Evolutionary conservation across 257 asterid species (phyloP), one percentile per base, ranked within the genome.

Genomic region (Solanum bulbocastanum): DNA sequence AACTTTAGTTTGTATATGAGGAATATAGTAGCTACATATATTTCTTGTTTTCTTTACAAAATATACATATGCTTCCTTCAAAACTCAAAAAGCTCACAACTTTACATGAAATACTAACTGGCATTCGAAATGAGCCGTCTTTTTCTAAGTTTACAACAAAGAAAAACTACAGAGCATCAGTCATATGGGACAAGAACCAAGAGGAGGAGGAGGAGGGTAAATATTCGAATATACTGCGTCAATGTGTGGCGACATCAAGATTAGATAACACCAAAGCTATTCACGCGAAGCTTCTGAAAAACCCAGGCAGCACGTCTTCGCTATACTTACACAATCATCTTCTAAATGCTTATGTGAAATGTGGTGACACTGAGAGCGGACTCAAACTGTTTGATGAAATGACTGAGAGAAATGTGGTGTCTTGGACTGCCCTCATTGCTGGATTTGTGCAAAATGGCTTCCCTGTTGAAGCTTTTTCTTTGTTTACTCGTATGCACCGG

Each of bases 391-490:
- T 95, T 33, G 96, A 93, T 2, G 96, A 93, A 93, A 93, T 95
- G 96, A 92, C 96, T 8, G 91, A 87, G 10, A 93, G 82, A 89
- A 95, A 95, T 65, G 94, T 95, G 3, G 94, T 94, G 23, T 92
- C 96, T 2, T 95, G 97, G 98, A 94, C 98, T 2, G 92, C 94
- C 65, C 94, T 93, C 87, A 90, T 95, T 88, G 94, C 98, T 2
- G 98, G 98, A 46, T 89, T 90, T 20, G 98, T 87, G 85, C 96
- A 93, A 23, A 93, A 92, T 90, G 95, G 95, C 6, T 90, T 91
- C 20, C 91, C 98, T 6, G 1, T 66, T 3, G 92, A 93, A n/a
- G 94, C 96, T 4, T 75, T 93, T 58, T 91, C 93, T 30, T 58
- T 90, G 83, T 94, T 95, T 79, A 89, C 89, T 1, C 86, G 90